phyloP scores from a whole-genome alignment of 768 basidiomycete genomes.

The Chalciporus piperatus region DNA sequence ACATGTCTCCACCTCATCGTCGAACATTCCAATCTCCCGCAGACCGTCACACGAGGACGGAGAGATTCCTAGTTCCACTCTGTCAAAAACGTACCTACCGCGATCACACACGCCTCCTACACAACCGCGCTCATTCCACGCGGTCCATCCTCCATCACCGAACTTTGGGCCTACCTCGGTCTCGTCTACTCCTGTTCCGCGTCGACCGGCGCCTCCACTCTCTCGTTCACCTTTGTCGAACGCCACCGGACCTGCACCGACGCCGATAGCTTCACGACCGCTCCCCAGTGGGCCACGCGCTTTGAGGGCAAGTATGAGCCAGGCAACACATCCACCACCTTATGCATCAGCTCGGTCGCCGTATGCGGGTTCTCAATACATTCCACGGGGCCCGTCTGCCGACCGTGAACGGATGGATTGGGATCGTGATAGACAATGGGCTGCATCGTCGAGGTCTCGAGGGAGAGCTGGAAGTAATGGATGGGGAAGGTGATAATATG shows the following conservation, averaged over 20 bases:
- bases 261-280: constrained; percentile 31
- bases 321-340: constrained; percentile 19
- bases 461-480: constrained; percentile 37
- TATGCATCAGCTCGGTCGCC: constrained; percentile 20
- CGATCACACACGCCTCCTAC: constrained; percentile 46
- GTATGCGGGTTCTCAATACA: constrained; percentile 31
- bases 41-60: constrained; percentile 49
- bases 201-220: constrained; percentile 30
- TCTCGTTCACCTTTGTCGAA: constrained; percentile 31
- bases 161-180: constrained; percentile 22
- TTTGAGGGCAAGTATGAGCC: constrained; percentile 29
- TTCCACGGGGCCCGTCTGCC: constrained; percentile 51
- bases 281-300: constrained; percentile 42
- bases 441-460: constrained; percentile 24
- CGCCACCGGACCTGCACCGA: constrained; percentile 12
- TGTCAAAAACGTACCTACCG: constrained; percentile 35
- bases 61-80: constrained; percentile 43
- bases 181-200: constrained; percentile 21
- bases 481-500: constrained; percentile 28
- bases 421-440: constrained; percentile 41
- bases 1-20: constrained; percentile 1
- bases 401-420: constrained; percentile 49
- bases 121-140: constrained; percentile 45
- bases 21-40: constrained; percentile 18
- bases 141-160: constrained; percentile 25